Conservation (phyloP, 2,329 filamentous ascomycete species). For the Fusarium protoensiforme region DNA sequence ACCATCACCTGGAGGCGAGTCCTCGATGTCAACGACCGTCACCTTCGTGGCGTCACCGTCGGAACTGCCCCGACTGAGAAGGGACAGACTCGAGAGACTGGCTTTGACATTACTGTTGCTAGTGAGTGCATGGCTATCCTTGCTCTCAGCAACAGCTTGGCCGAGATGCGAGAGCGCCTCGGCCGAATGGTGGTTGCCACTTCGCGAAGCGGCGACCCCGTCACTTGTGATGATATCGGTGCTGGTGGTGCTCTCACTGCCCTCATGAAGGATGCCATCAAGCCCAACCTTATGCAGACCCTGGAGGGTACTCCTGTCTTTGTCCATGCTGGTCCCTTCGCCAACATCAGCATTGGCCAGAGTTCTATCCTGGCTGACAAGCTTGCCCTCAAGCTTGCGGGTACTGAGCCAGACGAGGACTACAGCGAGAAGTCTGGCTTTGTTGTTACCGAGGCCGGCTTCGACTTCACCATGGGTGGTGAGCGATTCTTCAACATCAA, state of each 20-base stretch:
- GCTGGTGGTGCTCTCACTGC: constrained; percentile 92
- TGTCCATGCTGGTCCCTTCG: constrained; percentile 96
- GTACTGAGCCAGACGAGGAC: constrained; percentile 92
- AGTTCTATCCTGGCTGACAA: constrained; percentile 96
- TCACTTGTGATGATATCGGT: constrained; percentile 96
- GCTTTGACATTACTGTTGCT: constrained; percentile 97
- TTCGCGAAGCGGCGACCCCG: constrained; percentile 85
- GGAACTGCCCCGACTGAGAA: constrained; percentile 92
- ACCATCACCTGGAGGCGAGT: constrained; percentile 98
- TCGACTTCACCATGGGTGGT: constrained; percentile 99
- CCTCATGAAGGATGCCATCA: constrained; percentile 97
- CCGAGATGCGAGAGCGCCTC: constrained; percentile 91
- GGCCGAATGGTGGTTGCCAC: constrained; percentile 96
- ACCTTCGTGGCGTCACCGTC: constrained; percentile 88
- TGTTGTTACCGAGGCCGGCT: constrained; percentile 95
- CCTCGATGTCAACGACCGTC: constrained; percentile 95
- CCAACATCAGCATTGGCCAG: constrained; percentile 97
- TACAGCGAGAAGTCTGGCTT: constrained; percentile 86
- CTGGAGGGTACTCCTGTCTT: constrained; percentile 97
- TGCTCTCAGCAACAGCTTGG: constrained; percentile 87
- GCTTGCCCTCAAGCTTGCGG: constrained; percentile 93
- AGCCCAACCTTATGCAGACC: constrained; percentile 99
- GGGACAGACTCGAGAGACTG: constrained; percentile 86
- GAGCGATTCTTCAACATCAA: constrained; percentile 99
- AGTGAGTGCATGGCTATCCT: constrained; percentile 99